Evolutionary conservation across 2,329 filamentous ascomycete genomes (phyloP).

Genomic region (Chaetomium globosum): DNA sequence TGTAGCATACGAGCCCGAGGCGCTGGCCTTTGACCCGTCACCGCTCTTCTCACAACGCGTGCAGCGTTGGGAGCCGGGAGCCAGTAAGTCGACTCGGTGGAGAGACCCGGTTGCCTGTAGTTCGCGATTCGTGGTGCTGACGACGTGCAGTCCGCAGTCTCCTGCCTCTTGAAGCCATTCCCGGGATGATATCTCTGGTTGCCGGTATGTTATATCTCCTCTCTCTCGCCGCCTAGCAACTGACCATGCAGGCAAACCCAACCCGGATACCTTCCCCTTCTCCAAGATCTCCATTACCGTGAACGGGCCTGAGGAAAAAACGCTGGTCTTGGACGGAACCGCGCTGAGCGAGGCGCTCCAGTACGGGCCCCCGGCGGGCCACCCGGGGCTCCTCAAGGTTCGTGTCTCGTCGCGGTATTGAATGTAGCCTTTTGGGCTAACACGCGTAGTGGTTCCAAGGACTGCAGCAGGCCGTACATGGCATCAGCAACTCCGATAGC

Average conservation of each 20-base stretch:
- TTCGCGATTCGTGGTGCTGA: neutral
- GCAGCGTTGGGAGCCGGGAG: slow-evolving; percentile 21
- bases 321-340: neutral
- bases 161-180: slow-evolving; percentile 16
- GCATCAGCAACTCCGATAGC: neutral
- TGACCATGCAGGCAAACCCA: slow-evolving; percentile 14
- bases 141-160: slow-evolving; percentile 19
- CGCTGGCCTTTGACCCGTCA: slow-evolving; percentile 9
- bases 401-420: neutral
- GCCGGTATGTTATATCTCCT: slow-evolving; percentile 6
- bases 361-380: slow-evolving; percentile 15
- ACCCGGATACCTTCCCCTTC: slow-evolving; percentile 17
- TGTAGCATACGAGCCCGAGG: slow-evolving; percentile 13
- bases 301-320: slow-evolving; percentile 13
- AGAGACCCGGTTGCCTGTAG: no score
- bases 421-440: neutral
- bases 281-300: slow-evolving; percentile 18
- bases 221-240: neutral
- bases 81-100: slow-evolving; percentile 5
- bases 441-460: slow-evolving; percentile 10
- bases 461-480: slow-evolving; percentile 18
- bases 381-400: slow-evolving; percentile 9
- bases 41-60: slow-evolving; percentile 17
- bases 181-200: slow-evolving; percentile 21
- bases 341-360: slow-evolving; percentile 18